These are phyloP conservation scores for Serendipita vermifera DNA, from an alignment of 768 basidiomycete species.

Conservation along the genomic window DNA sequence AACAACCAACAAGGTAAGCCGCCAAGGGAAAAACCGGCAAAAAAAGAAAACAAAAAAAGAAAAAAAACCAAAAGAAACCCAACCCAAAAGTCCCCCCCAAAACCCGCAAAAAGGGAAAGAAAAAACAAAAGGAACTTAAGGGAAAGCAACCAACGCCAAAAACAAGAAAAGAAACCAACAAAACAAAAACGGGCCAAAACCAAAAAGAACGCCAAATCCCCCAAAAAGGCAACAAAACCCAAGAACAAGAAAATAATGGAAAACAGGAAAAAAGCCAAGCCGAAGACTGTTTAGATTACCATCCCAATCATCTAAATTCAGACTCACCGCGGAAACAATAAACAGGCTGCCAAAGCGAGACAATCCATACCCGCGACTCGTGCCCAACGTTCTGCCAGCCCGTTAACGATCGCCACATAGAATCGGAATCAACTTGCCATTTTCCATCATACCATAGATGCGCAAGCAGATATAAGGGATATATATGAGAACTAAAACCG, in stretches of 20 bases:
- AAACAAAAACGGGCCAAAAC: conserved; percentile 81
- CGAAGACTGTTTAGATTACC: conserved; percentile 21
- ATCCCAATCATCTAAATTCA: not conserved
- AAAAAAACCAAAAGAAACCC: not conserved
- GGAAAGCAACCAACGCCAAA: conserved; percentile 59
- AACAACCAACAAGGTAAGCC: conserved; percentile 92
- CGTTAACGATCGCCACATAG: conserved; percentile 10
- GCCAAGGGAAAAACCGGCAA: conserved; percentile 22
- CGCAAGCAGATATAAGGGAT: conserved; percentile 64
- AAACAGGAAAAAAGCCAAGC: conserved; percentile 82
- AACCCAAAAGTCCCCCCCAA: not conserved
- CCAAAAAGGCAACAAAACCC: conserved; percentile 77
- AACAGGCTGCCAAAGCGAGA: conserved; percentile 75
- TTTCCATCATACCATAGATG: conserved; percentile 58
- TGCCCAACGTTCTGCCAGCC: conserved; percentile 45
- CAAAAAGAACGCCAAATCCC: conserved; percentile 78
- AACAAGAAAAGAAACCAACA: conserved; percentile 80
- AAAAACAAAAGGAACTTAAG: not conserved
- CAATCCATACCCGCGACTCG: conserved; percentile 61
- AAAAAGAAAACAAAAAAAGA: not conserved
- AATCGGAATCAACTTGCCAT: conserved; percentile 33
- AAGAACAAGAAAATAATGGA: conserved; percentile 40
- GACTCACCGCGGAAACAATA: conserved; percentile 75
- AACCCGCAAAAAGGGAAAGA: not conserved
- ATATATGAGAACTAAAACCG: conserved; percentile 55